Conservation (phyloP, 164 flowering plant genomes). For the Vitis amurensis region DNA sequence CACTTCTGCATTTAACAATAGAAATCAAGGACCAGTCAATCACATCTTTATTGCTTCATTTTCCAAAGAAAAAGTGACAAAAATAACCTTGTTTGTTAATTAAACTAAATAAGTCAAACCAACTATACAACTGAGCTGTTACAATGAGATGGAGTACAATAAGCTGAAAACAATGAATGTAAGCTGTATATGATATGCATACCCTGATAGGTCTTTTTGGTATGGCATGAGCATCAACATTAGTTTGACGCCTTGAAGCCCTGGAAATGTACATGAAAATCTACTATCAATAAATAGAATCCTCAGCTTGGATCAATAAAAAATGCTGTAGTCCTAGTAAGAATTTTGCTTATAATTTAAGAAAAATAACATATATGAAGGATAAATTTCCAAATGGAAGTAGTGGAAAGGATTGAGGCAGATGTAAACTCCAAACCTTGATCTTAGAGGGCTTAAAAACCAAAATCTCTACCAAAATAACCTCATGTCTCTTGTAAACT, state of each 20-base stretch:
- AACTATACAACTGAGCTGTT: too few relatives aligned
- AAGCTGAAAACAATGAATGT: background rate
- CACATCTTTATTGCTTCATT: too few relatives aligned
- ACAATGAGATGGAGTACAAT: background rate
- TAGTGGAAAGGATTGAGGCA: background rate
- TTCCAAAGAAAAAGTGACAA: background rate
- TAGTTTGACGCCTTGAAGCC: slow-evolving; percentile 34
- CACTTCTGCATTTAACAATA: too few relatives aligned
- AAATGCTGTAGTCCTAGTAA: background rate
- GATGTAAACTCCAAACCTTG: too few relatives aligned
- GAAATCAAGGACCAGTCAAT: too few relatives aligned
- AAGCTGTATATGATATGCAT: background rate
- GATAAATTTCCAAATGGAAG: background rate
- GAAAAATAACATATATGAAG: background rate
- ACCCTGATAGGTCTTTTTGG: slow-evolving; percentile 51
- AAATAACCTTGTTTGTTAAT: background rate
- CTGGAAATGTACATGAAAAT: slow-evolving; percentile 21
- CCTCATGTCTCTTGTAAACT: background rate
- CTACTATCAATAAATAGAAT: background rate
- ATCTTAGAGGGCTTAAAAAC: background rate
- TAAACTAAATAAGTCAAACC: too few relatives aligned
- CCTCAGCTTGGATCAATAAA: background rate
- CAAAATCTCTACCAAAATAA: background rate
- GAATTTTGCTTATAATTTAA: background rate
- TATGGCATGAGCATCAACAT: slow-evolving; percentile 20